Conservation (phyloP, 2,329 filamentous ascomycete genomes). For the Cladophialophora yegresii region DNA sequence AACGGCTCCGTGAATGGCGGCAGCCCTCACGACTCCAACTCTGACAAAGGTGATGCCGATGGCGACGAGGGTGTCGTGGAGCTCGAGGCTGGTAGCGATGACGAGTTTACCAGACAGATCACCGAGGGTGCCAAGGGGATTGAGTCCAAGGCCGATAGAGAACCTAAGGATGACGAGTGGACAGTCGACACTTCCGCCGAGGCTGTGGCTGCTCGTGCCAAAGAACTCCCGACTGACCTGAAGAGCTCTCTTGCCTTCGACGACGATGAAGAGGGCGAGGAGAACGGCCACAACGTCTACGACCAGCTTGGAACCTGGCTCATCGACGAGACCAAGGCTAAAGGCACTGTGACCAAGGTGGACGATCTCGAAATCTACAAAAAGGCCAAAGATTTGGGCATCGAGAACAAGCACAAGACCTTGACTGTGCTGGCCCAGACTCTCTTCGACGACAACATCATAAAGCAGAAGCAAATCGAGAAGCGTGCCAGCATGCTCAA, state of each 20-base stretch:
- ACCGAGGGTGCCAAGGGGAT: slow-evolving; percentile 71
- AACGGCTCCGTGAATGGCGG: slow-evolving; percentile 59
- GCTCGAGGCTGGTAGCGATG: slow-evolving; percentile 77
- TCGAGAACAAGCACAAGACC: slow-evolving; percentile 92
- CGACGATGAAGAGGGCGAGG: slow-evolving; percentile 78
- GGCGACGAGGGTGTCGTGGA: slow-evolving; percentile 66
- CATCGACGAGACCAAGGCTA: slow-evolving; percentile 66
- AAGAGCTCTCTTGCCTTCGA: slow-evolving; percentile 86
- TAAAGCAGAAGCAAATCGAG: slow-evolving; percentile 71
- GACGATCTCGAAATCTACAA: slow-evolving; percentile 89
- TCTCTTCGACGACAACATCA: slow-evolving; percentile 87
- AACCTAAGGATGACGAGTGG: slow-evolving; percentile 86
- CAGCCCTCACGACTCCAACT: slow-evolving; percentile 67
- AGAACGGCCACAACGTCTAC: slow-evolving; percentile 76
- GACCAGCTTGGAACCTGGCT: slow-evolving; percentile 95
- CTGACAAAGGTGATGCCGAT: slow-evolving; percentile 61
- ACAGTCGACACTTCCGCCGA: slow-evolving; percentile 95
- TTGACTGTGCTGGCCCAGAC: slow-evolving; percentile 89
- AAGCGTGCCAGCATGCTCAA: slow-evolving; percentile 84
- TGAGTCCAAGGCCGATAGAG: slow-evolving; percentile 60
- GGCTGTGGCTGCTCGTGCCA: slow-evolving; percentile 90
- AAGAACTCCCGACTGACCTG: slow-evolving; percentile 89
- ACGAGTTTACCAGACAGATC: slow-evolving; percentile 81
- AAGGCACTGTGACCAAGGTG: slow-evolving; percentile 73
- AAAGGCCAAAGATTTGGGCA: slow-evolving; percentile 94